Evolutionary conservation across 768 basidiomycete species (phyloP).

Genomic region (Tulasnella sp.): DNA sequence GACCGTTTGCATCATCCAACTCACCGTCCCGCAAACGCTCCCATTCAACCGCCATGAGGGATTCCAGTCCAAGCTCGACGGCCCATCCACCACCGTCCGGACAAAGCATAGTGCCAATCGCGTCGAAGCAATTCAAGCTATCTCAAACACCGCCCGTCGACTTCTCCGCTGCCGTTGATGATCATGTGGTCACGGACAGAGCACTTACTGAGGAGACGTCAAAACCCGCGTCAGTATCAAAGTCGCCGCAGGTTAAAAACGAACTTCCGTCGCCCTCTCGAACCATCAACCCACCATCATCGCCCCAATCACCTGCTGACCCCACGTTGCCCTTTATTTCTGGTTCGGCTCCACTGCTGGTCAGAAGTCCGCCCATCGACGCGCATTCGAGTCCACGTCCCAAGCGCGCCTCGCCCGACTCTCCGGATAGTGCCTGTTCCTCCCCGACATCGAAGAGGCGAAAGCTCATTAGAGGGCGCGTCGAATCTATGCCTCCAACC

Average conservation of each 20-base stretch:
- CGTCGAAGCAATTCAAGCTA: slow-evolving; percentile 2
- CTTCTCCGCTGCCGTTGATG: background rate
- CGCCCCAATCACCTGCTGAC: background rate
- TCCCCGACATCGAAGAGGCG: slow-evolving; percentile 2
- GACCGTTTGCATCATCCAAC: background rate
- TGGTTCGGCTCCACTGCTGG: background rate
- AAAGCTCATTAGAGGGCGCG: background rate
- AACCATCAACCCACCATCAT: background rate
- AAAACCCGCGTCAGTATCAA: background rate
- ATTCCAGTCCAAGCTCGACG: background rate
- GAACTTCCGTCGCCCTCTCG: background rate
- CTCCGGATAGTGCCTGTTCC: background rate
- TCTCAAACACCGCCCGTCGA: slow-evolving; percentile 1
- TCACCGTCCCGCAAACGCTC: background rate
- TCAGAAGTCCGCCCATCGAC: background rate
- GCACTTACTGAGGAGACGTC: background rate
- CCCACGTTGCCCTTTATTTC: background rate
- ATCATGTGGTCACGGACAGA: background rate
- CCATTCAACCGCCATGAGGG: background rate
- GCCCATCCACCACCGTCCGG: background rate
- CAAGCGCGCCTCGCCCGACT: background rate
- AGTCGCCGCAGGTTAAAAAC: background rate
- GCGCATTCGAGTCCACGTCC: background rate
- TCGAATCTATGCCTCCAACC: background rate
- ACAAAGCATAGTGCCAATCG: background rate